These are phyloP conservation scores for Ichthyophthirius multifiliis DNA, from an alignment of 169 alveolate species.

Conservation along the genomic window DNA sequence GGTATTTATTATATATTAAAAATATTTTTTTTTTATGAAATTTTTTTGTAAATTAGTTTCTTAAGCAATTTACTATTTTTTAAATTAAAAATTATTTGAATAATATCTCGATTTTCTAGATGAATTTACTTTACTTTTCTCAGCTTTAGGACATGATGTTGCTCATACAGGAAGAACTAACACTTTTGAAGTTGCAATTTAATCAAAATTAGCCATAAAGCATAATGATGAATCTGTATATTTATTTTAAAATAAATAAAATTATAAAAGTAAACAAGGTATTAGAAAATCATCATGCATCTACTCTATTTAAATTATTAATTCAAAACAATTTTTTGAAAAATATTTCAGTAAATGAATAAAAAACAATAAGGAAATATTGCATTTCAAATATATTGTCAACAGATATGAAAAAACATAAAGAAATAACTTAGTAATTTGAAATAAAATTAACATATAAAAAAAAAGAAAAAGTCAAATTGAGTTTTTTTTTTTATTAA, in stretches of 20 bases:
- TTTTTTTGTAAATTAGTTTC: too few species aligned
- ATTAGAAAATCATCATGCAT: conserved; percentile 40
- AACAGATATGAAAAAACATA: conserved; percentile 48
- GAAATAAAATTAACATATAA: conserved; percentile 8
- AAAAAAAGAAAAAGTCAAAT: not conserved
- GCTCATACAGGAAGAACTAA: conserved; percentile 46
- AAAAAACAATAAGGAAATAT: conserved; percentile 12
- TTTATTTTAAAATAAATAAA: too few species aligned
- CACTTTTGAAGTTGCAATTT: conserved; percentile 40
- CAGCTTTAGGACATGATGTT: conserved; percentile 36
- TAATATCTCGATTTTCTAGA: conserved; percentile 20
- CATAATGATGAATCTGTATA: conserved; percentile 48
- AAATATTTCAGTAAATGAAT: conserved; percentile 13
- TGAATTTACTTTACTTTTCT: conserved; percentile 14
- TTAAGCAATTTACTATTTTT: conserved; percentile 26
- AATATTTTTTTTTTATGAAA: too few species aligned
- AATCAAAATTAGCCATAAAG: conserved; percentile 37
- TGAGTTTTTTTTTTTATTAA: not conserved
- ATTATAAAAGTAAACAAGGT: too few species aligned
- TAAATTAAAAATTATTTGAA: conserved; percentile 13
- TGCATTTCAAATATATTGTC: conserved; percentile 16
- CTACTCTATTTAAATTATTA: conserved; percentile 23
- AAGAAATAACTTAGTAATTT: conserved; percentile 5
- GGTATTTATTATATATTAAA: not conserved
- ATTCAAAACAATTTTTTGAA: conserved; percentile 17